Evolutionary conservation across 1,284 basidiomycete species (phyloP), one percentile per base, ranked within the genome.

Genomic region (Hemileia vastatrix): DNA sequence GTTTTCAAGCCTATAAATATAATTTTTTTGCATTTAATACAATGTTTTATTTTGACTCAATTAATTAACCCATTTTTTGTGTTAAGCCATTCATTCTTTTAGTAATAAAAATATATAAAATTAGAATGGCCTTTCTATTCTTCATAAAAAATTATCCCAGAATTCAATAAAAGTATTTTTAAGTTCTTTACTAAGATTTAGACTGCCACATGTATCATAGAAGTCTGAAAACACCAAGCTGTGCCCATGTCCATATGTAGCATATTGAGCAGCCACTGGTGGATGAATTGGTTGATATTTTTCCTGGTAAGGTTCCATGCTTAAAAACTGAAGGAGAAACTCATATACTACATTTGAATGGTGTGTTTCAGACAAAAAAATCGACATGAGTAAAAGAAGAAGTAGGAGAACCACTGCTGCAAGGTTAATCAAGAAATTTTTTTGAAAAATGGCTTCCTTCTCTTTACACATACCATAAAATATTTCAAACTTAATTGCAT

Each of bases 391-490:
- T 15, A 44, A 54, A 33, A 54, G 54, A n/a, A 21, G 2, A 11
- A 62, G 45, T 4, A 52, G 54, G 13, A 62, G 1, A 1, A 24
- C 6, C 2, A 62, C 15, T 2, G 54, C 19, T 2, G 3, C 24
- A 6, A 48, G 3, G 51, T 54, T 62, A 0, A 43, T 44, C 2
- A 54, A 33, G 2, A 49, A 8, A 40, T 62, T 54, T 47, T 48
- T 49, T 24, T 40, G 45, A 47, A 62, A 62, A 8, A 62, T 21
- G 0, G 5, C 31, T 13, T 44, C 50, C n/a, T 53, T 45, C 27
- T 62, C 59, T 45, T 62, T 62, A 50, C 48, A 62, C n/a, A 62
- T 52, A n/a, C 43, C 59, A 40, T 36, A 62, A 24, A 62, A 62
- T 3, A 51, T 62, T 13, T 52, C n/a, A n/a, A 18, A 23, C 4